Conservation (phyloP, 192 early-diverging fungal genomes). For the Entomortierella lignicola region DNA sequence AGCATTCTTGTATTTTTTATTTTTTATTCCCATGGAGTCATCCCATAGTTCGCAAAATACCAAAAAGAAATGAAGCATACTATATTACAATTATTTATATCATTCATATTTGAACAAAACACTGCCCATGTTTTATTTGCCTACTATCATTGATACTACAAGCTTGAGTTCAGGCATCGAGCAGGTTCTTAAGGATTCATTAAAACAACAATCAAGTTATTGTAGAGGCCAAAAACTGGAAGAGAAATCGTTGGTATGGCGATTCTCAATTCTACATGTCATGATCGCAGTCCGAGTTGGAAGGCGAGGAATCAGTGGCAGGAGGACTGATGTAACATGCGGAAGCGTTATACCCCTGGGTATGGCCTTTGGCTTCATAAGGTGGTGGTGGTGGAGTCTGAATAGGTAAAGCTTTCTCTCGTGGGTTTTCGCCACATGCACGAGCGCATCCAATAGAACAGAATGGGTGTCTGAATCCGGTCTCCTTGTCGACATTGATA, state of each 20-base stretch:
- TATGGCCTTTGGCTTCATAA: neutral
- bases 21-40: neutral
- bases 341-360: too few species aligned
- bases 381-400: neutral
- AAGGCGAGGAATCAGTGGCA: neutral
- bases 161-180: too few species aligned
- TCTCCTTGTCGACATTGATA: constrained; percentile 21
- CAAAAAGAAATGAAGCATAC: neutral
- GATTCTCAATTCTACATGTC: neutral
- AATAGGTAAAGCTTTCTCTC: neutral
- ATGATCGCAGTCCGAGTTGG: neutral
- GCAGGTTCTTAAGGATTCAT: too few species aligned
- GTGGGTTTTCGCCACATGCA: constrained; percentile 35
- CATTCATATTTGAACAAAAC: neutral
- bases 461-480: constrained; percentile 19
- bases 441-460: constrained; percentile 26
- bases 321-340: neutral
- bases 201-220: neutral
- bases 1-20: constrained; percentile 11
- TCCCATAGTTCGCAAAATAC: neutral
- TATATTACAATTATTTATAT: neutral
- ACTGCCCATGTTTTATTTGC: neutral
- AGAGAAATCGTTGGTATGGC: neutral
- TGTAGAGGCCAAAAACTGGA: too few species aligned
- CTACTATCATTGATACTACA: too few species aligned